Conservation (phyloP, 441 rosid species). For the Croton laevigatus region DNA sequence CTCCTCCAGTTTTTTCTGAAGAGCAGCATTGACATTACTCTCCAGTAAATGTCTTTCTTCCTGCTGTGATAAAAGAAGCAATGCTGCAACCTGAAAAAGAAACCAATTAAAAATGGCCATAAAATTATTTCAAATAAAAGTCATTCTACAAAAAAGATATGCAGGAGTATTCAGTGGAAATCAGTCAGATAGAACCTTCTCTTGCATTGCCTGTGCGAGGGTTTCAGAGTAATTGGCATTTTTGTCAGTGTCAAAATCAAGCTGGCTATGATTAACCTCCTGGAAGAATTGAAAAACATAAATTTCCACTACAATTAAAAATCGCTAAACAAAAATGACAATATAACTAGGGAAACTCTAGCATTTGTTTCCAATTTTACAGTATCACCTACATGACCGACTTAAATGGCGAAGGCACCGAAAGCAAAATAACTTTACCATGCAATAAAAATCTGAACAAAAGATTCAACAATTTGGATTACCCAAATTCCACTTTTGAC, state of each 20-base stretch:
- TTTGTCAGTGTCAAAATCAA: constrained; percentile 29
- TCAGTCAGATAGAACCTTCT: constrained; percentile 56
- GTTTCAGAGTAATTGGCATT: constrained; percentile 50
- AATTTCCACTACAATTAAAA: constrained; percentile 1
- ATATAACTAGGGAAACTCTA: not conserved
- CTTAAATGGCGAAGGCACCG: not conserved
- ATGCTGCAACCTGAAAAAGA: constrained; percentile 65
- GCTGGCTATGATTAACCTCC: constrained; percentile 35
- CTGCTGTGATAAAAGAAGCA: constrained; percentile 89
- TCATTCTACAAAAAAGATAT: constrained; percentile 10
- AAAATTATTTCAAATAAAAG: constrained; percentile 9
- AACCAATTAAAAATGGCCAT: constrained; percentile 10
- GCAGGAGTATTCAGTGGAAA: not conserved
- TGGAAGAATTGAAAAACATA: constrained; percentile 30
- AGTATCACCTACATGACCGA: not conserved
- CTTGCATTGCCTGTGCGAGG: constrained; percentile 81
- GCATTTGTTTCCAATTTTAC: not conserved
- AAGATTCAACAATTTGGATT: not conserved
- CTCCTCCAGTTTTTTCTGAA: constrained; percentile 80
- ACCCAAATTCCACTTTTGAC: not conserved
- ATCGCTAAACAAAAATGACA: not conserved
- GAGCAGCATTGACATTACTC: constrained; percentile 79
- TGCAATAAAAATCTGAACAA: not conserved
- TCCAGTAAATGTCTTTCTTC: constrained; percentile 94
- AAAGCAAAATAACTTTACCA: not conserved